phyloP scores from a whole-genome alignment of 495 filamentous ascomycete species.

The Daldinia vernicosa region DNA sequence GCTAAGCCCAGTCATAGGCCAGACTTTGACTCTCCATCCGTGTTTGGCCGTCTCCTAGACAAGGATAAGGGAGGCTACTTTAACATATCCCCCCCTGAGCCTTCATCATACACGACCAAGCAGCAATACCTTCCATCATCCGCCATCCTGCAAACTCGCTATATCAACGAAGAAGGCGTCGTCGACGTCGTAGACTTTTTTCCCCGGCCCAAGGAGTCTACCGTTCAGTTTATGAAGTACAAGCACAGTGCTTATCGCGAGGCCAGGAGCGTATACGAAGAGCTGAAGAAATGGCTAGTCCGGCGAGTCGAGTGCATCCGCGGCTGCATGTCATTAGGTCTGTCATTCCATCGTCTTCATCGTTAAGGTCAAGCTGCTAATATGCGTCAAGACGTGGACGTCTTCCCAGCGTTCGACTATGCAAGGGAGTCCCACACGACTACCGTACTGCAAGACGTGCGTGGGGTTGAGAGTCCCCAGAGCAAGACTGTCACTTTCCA shows the following conservation, averaged over 20 bases:
- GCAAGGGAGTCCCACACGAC: slow-evolving; percentile 66
- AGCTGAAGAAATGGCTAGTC: slow-evolving; percentile 68
- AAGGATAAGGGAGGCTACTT: slow-evolving; percentile 76
- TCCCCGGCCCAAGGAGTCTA: slow-evolving; percentile 63
- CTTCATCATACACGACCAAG: slow-evolving; percentile 66
- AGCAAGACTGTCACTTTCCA: slow-evolving; percentile 71
- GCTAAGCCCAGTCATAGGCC: slow-evolving; percentile 56
- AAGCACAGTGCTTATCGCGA: slow-evolving; percentile 62
- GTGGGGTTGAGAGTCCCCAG: slow-evolving; percentile 46
- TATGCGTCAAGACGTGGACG: slow-evolving; percentile 59
- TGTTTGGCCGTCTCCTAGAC: slow-evolving; percentile 75
- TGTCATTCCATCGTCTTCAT: neutral
- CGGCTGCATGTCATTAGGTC: slow-evolving; percentile 64
- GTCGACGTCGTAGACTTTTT: slow-evolving; percentile 78
- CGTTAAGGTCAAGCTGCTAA: slow-evolving; percentile 1
- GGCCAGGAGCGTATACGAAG: slow-evolving; percentile 58
- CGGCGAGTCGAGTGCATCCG: slow-evolving; percentile 74
- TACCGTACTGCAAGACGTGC: slow-evolving; percentile 54
- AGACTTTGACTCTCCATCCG: slow-evolving; percentile 71
- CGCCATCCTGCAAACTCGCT: slow-evolving; percentile 75
- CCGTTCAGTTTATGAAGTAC: slow-evolving; percentile 51
- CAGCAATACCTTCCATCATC: slow-evolving; percentile 74
- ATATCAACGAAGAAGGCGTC: slow-evolving; percentile 75
- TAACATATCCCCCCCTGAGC: slow-evolving; percentile 63
- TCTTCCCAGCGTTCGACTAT: slow-evolving; percentile 78